A percentile compares a stretch with the other conserved stretches of the same genome.
These are phyloP conservation scores for Trebouxia gelatinosa DNA, from an alignment of 163 green algal species.

Conservation along the genomic window DNA sequence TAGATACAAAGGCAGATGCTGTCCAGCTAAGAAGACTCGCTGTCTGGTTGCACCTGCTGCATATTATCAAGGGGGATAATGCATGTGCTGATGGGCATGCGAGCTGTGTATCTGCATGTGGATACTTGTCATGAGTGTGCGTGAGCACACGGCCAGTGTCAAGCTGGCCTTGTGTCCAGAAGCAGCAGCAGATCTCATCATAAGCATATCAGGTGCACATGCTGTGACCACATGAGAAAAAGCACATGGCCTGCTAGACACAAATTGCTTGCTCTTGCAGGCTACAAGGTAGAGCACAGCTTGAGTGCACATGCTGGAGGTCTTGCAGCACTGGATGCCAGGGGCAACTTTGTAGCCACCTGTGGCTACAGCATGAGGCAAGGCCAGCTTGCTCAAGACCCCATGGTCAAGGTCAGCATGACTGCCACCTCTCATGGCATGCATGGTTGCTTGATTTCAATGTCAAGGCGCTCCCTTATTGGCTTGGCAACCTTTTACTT, in stretches of 20 bases:
- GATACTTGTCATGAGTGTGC: too few relatives aligned
- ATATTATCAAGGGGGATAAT: too few relatives aligned
- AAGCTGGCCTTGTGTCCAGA: too few relatives aligned
- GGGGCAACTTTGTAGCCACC: slow-evolving; percentile 58
- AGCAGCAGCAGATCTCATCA: too few relatives aligned
- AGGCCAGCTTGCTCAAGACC: slow-evolving; percentile 50
- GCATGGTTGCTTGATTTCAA: too few relatives aligned
- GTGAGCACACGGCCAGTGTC: too few relatives aligned
- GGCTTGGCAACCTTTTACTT: too few relatives aligned
- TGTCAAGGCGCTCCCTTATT: too few relatives aligned
- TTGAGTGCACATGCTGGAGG: slow-evolving; percentile 58
- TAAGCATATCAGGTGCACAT: slow-evolving; percentile 45
- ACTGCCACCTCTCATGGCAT: not conserved
- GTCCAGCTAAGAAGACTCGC: too few relatives aligned
- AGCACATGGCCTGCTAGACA: not conserved
- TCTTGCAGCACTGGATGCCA: slow-evolving; percentile 60
- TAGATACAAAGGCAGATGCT: not conserved
- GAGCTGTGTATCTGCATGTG: too few relatives aligned
- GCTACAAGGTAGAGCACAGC: slow-evolving; percentile 25
- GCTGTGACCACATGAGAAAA: not conserved
- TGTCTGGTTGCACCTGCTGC: too few relatives aligned
- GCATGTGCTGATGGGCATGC: too few relatives aligned
- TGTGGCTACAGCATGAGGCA: slow-evolving; percentile 48
- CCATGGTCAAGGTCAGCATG: slow-evolving; percentile 51
- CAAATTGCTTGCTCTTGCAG: slow-evolving; percentile 1